A percentile compares a stretch with the other conserved stretches of the same genome.
Conservation (phyloP, 1,139 yeast genomes). For the Sugiyamaella japonica region DNA sequence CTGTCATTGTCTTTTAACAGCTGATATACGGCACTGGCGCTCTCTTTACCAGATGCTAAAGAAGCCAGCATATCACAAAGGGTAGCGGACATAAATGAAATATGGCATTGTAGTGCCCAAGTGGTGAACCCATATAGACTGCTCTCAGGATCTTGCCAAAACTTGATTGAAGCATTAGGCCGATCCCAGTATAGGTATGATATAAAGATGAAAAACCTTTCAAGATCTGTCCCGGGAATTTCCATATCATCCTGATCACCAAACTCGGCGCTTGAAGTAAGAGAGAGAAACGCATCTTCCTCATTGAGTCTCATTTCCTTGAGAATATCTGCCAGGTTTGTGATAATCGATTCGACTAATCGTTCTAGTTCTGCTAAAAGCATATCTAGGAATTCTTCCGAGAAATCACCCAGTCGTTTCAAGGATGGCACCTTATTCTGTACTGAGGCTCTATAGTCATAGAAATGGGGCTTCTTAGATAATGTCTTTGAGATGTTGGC, state of each 20-base stretch:
- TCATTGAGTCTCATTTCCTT: slow-evolving; percentile 81
- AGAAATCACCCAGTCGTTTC: slow-evolving; percentile 24
- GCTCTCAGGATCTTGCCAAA: slow-evolving; percentile 72
- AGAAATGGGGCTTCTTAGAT: slow-evolving; percentile 37
- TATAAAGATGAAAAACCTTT: slow-evolving; percentile 78
- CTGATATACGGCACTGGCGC: slow-evolving; percentile 50
- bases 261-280: slow-evolving; percentile 39
- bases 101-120: slow-evolving; percentile 87
- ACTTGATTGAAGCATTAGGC: slow-evolving; percentile 56
- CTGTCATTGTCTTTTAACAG: slow-evolving; percentile 34
- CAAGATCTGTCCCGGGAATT: slow-evolving; percentile 75
- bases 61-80: slow-evolving; percentile 79
- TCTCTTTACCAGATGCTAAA: slow-evolving; percentile 60
- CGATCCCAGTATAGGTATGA: slow-evolving; percentile 68
- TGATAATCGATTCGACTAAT: slow-evolving; percentile 62
- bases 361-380: slow-evolving; percentile 34
- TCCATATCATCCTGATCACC: slow-evolving; percentile 30
- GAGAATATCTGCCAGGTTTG: slow-evolving; percentile 74
- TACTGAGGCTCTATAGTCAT: slow-evolving; percentile 66
- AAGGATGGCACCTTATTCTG: slow-evolving; percentile 49
- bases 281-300: slow-evolving; percentile 70
- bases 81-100: slow-evolving; percentile 80
- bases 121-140: slow-evolving; percentile 70
- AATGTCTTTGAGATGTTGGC: slow-evolving; percentile 56
- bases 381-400: slow-evolving; percentile 26